Conservation (phyloP, 495 filamentous ascomycete genomes). For the Diplogelasinospora grovesii region DNA sequence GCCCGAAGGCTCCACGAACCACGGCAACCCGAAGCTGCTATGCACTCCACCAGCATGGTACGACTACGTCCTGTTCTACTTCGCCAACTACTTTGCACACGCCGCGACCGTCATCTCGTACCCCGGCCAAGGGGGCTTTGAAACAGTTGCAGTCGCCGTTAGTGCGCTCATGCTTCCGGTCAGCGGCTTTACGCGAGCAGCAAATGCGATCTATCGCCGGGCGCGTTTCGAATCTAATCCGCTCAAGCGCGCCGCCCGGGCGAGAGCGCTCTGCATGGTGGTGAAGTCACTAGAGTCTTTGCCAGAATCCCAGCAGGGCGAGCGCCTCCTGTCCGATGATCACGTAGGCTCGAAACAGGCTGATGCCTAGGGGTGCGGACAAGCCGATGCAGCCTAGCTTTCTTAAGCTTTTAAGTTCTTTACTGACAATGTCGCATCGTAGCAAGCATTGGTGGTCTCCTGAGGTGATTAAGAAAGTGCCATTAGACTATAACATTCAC, state of each 20-base stretch:
- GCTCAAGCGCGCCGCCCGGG: neutral
- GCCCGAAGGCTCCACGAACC: conserved; percentile 5
- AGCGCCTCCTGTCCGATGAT: too few relatives aligned
- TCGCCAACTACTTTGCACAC: conserved; percentile 10
- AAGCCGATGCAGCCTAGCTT: too few relatives aligned
- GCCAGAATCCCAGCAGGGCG: too few relatives aligned
- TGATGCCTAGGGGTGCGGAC: too few relatives aligned
- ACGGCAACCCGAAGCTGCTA: conserved; percentile 3
- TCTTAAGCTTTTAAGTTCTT: too few relatives aligned
- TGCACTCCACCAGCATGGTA: conserved; percentile 4
- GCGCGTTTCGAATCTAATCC: conserved; percentile 1
- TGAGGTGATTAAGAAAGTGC: conserved; percentile 1
- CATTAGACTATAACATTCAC: too few relatives aligned
- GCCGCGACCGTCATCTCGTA: conserved; percentile 1
- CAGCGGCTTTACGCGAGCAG: neutral
- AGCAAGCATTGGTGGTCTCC: too few relatives aligned
- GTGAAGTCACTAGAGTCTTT: too few relatives aligned
- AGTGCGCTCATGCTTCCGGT: neutral
- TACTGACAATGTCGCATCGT: too few relatives aligned
- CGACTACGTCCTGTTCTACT: conserved; percentile 5
- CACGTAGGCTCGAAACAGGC: too few relatives aligned
- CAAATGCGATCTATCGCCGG: neutral
- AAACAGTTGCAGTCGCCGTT: neutral
- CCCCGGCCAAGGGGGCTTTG: conserved; percentile 1
- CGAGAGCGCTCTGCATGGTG: conserved; percentile 1